A percentile compares a stretch with the other conserved stretches of the same genome.
Conservation (phyloP, 1,139 yeast species). For the Suhomyces taliae region DNA sequence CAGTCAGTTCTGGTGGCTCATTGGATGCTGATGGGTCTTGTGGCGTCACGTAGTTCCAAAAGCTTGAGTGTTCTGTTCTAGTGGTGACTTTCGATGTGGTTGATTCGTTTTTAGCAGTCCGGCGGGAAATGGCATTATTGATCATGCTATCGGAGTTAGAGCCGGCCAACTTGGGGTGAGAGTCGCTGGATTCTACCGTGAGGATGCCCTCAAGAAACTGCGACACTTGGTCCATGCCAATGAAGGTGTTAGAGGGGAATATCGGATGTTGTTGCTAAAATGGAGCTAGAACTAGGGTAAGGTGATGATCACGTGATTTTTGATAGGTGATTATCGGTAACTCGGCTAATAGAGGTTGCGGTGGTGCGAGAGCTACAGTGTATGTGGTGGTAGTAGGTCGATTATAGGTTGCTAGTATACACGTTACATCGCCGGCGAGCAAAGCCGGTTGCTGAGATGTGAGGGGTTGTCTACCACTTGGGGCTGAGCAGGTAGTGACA, state of each 20-base stretch:
- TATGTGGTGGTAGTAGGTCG: too few species aligned
- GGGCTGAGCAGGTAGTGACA: too few species aligned
- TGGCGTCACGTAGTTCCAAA: conserved; percentile 11
- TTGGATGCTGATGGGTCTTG: not conserved
- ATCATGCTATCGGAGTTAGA: conserved; percentile 6
- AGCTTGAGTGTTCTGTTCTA: conserved; percentile 12
- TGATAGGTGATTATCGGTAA: not conserved
- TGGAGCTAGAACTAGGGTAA: not conserved
- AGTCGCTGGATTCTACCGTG: conserved; percentile 14
- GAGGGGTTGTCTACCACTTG: too few species aligned
- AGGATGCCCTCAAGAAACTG: conserved; percentile 23
- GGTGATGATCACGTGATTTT: not conserved
- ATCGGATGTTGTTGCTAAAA: not conserved
- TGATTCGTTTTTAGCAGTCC: conserved; percentile 2
- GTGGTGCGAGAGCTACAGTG: too few species aligned
- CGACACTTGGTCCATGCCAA: conserved; percentile 23
- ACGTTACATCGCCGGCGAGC: too few species aligned
- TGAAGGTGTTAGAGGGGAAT: not conserved
- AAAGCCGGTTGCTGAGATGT: too few species aligned
- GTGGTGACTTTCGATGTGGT: not conserved
- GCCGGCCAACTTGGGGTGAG: conserved; percentile 3
- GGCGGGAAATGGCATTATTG: conserved; percentile 6
- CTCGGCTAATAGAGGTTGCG: too few species aligned
- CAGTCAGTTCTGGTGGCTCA: not conserved
- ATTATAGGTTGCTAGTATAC: too few species aligned